phyloP scores from a whole-genome alignment of 441 rosid genomes.

The Geranium incanum region DNA sequence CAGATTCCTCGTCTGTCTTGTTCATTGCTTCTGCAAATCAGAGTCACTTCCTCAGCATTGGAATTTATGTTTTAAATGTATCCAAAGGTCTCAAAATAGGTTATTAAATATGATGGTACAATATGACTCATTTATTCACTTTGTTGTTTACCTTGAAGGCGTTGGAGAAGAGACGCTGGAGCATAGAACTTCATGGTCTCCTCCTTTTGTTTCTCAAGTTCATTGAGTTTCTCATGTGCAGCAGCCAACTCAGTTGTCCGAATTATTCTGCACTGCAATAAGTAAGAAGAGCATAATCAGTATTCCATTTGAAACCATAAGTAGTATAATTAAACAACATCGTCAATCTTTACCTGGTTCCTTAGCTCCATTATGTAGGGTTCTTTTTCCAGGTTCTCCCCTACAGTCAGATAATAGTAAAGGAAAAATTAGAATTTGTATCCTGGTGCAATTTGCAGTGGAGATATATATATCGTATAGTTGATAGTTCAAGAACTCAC shows the following conservation, averaged over 20 bases:
- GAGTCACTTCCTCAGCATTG: background rate
- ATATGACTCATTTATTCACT: background rate
- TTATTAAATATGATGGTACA: background rate
- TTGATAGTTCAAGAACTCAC: constrained; percentile 37
- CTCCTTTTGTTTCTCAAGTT: constrained; percentile 69
- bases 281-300: constrained; percentile 4
- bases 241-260: constrained; percentile 87
- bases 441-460: background rate
- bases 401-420: constrained; percentile 27
- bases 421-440: constrained; percentile 4
- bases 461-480: background rate
- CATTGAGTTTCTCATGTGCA: constrained; percentile 71
- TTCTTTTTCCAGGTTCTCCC: constrained; percentile 73
- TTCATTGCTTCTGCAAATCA: constrained; percentile 52
- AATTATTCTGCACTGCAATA: constrained; percentile 71
- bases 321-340: constrained; percentile 6
- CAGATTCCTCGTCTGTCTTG: constrained; percentile 68
- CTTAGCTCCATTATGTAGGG: constrained; percentile 76
- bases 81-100: too few species aligned
- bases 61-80: background rate
- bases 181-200: constrained; percentile 59
- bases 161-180: constrained; percentile 52
- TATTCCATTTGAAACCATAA: background rate
- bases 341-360: constrained; percentile 51
- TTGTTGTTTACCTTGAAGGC: constrained; percentile 56